Evolutionary conservation across 306 rosid species (phyloP).

Genomic region (Acacia crassicarpa): DNA sequence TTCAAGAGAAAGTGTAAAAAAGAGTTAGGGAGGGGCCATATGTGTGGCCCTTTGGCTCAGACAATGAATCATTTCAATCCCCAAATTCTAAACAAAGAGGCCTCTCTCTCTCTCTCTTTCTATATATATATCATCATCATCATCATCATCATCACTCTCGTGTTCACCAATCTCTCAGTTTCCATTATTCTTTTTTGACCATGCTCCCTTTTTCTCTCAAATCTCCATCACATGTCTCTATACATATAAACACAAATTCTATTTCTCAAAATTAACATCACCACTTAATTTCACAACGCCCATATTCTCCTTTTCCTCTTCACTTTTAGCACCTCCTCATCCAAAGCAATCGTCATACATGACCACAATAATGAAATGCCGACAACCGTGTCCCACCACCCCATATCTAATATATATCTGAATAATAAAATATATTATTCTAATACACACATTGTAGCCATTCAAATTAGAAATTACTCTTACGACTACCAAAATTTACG

Average conservation of each 20-base stretch:
- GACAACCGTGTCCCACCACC: constrained; percentile 12
- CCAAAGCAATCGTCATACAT: constrained; percentile 18
- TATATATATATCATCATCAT: no score
- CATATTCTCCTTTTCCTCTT: background rate
- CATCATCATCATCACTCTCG: background rate
- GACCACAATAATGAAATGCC: background rate
- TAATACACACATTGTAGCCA: background rate
- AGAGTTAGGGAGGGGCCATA: background rate
- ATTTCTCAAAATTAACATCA: background rate
- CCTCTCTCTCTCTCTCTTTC: constrained; percentile 10
- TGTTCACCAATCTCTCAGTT: constrained; percentile 28
- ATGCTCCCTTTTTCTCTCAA: constrained; percentile 9
- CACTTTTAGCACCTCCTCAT: constrained; percentile 32
- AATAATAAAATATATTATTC: background rate
- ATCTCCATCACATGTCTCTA: background rate
- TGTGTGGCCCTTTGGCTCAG: background rate
- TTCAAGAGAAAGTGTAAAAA: no score
- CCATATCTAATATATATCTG: background rate
- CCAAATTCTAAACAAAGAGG: constrained; percentile 41
- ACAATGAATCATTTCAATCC: constrained; percentile 24
- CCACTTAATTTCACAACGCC: background rate
- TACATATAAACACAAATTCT: constrained; percentile 2
- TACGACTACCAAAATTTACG: constrained; percentile 38
- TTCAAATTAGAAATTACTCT: background rate
- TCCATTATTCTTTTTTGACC: constrained; percentile 47